phyloP scores from a whole-genome alignment of 805 yeast species.

The Candida khao-thaluensis region DNA sequence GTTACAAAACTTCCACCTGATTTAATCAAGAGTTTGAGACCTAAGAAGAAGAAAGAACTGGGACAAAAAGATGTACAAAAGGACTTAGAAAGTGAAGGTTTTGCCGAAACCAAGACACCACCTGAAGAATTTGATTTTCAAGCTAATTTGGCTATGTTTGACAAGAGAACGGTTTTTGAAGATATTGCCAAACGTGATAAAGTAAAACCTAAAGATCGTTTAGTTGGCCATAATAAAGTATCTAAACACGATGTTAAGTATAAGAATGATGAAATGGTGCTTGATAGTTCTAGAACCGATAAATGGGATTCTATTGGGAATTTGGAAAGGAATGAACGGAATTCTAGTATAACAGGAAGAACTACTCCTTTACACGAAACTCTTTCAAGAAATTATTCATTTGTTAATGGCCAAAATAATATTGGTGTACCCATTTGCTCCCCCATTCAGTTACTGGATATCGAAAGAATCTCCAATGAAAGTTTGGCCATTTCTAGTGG shows the following conservation, averaged over 20 bases:
- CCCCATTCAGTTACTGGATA: constrained; percentile 75
- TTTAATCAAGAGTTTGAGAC: constrained; percentile 14
- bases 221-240: constrained; percentile 72
- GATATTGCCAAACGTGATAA: constrained; percentile 68
- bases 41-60: constrained; percentile 18
- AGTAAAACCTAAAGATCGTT: constrained; percentile 56
- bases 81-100: constrained; percentile 4
- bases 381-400: constrained; percentile 17
- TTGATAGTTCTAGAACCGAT: constrained; percentile 42
- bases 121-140: constrained; percentile 77
- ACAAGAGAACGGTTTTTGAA: constrained; percentile 75
- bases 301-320: constrained; percentile 52
- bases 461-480: constrained; percentile 60
- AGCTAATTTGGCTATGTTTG: constrained; percentile 76
- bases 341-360: constrained; percentile 17
- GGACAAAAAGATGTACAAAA: constrained; percentile 7
- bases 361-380: constrained; percentile 14
- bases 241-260: constrained; percentile 44
- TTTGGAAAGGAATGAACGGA: constrained; percentile 9
- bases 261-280: constrained; percentile 73
- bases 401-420: constrained; percentile 20
- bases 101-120: constrained; percentile 3
- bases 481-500: constrained; percentile 48
- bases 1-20: constrained; percentile 54
- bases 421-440: constrained; percentile 60